These are phyloP conservation scores for Ramalina intermedia DNA, from an alignment of 495 filamentous ascomycete genomes.

Conservation along the genomic window DNA sequence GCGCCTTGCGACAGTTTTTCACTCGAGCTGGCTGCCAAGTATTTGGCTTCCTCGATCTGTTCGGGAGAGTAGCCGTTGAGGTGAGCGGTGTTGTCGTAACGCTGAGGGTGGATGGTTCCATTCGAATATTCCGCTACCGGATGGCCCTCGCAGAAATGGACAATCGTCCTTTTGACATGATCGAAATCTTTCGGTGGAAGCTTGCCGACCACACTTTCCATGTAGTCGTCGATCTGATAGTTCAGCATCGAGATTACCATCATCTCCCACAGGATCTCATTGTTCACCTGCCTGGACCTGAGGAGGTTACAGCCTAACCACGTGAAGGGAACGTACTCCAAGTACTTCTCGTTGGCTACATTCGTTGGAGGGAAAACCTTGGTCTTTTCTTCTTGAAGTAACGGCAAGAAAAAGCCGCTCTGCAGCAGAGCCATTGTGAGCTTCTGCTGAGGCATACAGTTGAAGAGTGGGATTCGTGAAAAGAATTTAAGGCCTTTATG, in stretches of 20 bases:
- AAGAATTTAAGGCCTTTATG: conserved; percentile 10
- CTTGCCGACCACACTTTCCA: conserved; percentile 21
- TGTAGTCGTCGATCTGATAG: conserved; percentile 29
- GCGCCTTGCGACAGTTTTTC: too few relatives aligned
- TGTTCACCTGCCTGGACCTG: background rate
- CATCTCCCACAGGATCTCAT: conserved; percentile 22
- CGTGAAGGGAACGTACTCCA: conserved; percentile 23
- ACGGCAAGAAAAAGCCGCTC: conserved; percentile 13
- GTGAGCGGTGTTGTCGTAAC: background rate
- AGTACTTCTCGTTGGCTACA: conserved; percentile 23
- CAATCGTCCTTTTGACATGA: too few relatives aligned
- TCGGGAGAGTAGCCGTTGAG: too few relatives aligned
- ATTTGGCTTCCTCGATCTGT: too few relatives aligned
- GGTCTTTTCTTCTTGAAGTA: conserved; percentile 2
- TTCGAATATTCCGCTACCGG: too few relatives aligned
- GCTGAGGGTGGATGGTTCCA: background rate
- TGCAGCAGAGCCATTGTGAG: conserved; percentile 18
- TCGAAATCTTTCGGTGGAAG: background rate
- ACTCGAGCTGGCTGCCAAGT: too few relatives aligned
- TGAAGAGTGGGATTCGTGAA: conserved; percentile 15
- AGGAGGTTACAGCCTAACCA: background rate
- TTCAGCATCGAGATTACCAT: conserved; percentile 25
- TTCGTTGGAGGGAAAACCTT: conserved; percentile 17
- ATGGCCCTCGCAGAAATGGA: too few relatives aligned
- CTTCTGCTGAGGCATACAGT: conserved; percentile 12